Percentiles rank a stretch among this genome's conserved stretches.
phyloP scores from a whole-genome alignment of 148 eudicot species.

The Mesembryanthemum crystallinum region DNA sequence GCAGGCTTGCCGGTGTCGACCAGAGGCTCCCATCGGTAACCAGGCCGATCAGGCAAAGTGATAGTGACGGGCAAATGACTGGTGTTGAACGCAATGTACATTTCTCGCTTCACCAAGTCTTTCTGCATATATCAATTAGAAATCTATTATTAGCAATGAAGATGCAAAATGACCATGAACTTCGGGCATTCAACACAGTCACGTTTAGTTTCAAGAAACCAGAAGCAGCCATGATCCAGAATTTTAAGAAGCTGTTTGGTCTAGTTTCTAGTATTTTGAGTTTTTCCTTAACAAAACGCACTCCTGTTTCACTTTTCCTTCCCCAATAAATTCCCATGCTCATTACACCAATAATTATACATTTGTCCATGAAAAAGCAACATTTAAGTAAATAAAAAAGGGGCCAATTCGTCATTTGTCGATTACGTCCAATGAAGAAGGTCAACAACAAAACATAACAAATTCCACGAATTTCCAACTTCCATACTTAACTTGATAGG shows the following conservation, averaged over 20 bases:
- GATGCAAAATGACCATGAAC: not conserved
- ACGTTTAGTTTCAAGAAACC: no score
- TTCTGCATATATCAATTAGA: slow-evolving; percentile 43
- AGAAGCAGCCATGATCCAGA: not conserved
- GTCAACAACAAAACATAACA: no score
- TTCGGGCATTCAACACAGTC: not conserved
- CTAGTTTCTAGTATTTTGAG: not conserved
- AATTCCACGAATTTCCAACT: no score
- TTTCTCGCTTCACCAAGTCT: slow-evolving; percentile 70
- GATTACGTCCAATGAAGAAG: no score
- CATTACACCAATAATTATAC: no score
- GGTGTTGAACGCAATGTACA: slow-evolving; percentile 85
- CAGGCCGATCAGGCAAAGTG: slow-evolving; percentile 72
- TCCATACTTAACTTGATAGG: no score
- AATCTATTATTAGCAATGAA: not conserved
- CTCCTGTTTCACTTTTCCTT: no score
- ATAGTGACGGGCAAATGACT: slow-evolving; percentile 69
- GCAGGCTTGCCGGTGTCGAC: slow-evolving; percentile 89
- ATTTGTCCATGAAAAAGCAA: no score
- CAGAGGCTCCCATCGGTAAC: slow-evolving; percentile 83
- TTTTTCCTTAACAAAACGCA: no score
- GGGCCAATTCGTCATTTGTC: no score
- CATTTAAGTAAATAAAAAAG: no score
- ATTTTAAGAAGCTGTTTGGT: not conserved
- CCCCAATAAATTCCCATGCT: no score